These are phyloP conservation scores for Syzygium aromaticum DNA, from an alignment of 345 rosid species.

Conservation along the genomic window DNA sequence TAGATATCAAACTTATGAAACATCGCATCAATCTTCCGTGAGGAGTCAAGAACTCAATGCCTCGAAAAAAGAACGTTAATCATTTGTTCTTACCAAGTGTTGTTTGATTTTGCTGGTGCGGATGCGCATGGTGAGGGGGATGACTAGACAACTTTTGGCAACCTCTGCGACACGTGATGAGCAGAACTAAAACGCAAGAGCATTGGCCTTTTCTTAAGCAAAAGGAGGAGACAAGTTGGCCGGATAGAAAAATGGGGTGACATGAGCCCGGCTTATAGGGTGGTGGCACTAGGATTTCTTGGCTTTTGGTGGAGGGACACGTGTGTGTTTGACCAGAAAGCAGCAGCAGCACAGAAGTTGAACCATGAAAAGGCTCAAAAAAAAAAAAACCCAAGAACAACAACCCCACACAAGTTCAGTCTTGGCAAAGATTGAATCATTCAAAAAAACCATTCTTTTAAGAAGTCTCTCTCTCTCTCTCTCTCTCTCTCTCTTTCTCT, in stretches of 20 bases:
- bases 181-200: not conserved
- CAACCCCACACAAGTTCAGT: not conserved
- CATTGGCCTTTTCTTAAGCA: not conserved
- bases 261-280: constrained; percentile 7
- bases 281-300: not conserved
- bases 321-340: constrained; percentile 9
- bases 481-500: constrained; percentile 6
- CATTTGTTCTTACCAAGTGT: not conserved
- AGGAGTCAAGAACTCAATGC: not conserved
- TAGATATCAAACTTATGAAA: not conserved
- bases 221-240: not conserved
- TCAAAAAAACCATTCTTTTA: not conserved
- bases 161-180: not conserved
- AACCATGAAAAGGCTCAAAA: constrained; percentile 3
- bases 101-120: not conserved
- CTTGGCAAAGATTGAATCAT: not conserved
- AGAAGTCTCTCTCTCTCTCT: not conserved
- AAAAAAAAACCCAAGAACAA: not conserved
- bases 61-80: not conserved
- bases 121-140: not conserved
- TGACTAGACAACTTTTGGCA: not conserved
- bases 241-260: not conserved
- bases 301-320: not conserved
- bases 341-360: not conserved
- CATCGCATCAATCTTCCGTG: not conserved